Conservation (phyloP, 768 basidiomycete species). For the Kwoniella mangroviensis region DNA sequence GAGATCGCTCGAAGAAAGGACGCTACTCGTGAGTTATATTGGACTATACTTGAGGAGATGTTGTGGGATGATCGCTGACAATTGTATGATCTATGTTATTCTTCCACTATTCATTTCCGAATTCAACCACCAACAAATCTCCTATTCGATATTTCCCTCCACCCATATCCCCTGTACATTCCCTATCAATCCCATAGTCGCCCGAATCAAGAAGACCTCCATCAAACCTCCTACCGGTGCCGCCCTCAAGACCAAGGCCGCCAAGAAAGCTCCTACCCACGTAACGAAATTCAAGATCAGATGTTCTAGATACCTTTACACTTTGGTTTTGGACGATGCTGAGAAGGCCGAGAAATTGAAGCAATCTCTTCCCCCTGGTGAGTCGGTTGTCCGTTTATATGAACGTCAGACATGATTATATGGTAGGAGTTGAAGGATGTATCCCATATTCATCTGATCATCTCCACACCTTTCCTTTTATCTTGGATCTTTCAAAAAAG, state of each 20-base stretch:
- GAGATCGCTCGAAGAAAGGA: conserved; percentile 96
- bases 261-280: conserved; percentile 42
- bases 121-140: neutral
- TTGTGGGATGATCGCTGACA: neutral
- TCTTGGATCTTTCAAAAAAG: no score
- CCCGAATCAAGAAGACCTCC: conserved; percentile 91
- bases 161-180: no score
- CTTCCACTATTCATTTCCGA: neutral
- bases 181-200: conserved; percentile 62
- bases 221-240: conserved; percentile 44
- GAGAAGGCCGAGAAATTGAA: conserved; percentile 98
- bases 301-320: conserved; percentile 85
- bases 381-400: conserved; percentile 51
- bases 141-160: neutral
- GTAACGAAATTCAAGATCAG: conserved; percentile 97
- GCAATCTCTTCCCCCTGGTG: conserved; percentile 93
- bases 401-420: neutral
- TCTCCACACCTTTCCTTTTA: no score
- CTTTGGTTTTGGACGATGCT: conserved; percentile 90
- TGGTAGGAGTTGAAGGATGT: neutral
- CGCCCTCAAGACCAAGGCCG: conserved; percentile 50
- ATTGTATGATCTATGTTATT: neutral
- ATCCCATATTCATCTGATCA: neutral
- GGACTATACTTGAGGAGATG: neutral
- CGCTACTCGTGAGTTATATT: conserved; percentile 76